Evolutionary conservation across 495 filamentous ascomycete genomes (phyloP), one percentile per base, ranked within the genome.

Genomic region (Cryomyces minteri): DNA sequence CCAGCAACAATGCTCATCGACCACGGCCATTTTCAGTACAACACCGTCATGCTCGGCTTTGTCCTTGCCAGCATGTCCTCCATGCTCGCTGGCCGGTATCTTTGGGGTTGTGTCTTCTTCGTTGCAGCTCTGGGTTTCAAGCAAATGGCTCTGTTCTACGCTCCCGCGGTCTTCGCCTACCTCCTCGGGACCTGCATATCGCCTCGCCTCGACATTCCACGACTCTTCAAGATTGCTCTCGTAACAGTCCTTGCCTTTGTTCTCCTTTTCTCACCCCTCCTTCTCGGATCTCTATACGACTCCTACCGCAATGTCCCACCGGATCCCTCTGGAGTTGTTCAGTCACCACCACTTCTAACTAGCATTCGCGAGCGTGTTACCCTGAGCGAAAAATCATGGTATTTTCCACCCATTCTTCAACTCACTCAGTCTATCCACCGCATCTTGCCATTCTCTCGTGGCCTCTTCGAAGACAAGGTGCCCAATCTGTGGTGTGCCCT

Each of bases 11-110:
- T 95, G 44, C 72, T 98, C 9, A 82, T 96, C 53, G 90, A 98
- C 53, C 88, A 96, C 56, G 83, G 84, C n/a, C 90, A 98, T 62
- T 98, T 98, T 60, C 90, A 98, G 63, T 98, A 93, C 58, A 98
- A 98, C 60, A 90, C 86, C 0, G 87, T 96, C 43, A 98, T 98
- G 90, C 76, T 96, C 5, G 90, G 92, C 0, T 73, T 95, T 31
- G 69, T 87, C 6, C 62, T 88, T 32, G 87, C 86, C 0, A 84
- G 80, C 54, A 75, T 93, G 67, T 87, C 86, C 34, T 86, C 83
- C 60, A 82, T 94, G 55, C 59, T 93, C 37, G 84, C 86, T 3
- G 83, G 82, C 4, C 75, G 85, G 39, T 77, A 80, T 54, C 71
- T 93, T 47, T 95, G 88, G 86, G 73, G 80, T 5, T 82, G 80